Conservation (phyloP, 176 grass and related monocot species). For the Otatea glauca region DNA sequence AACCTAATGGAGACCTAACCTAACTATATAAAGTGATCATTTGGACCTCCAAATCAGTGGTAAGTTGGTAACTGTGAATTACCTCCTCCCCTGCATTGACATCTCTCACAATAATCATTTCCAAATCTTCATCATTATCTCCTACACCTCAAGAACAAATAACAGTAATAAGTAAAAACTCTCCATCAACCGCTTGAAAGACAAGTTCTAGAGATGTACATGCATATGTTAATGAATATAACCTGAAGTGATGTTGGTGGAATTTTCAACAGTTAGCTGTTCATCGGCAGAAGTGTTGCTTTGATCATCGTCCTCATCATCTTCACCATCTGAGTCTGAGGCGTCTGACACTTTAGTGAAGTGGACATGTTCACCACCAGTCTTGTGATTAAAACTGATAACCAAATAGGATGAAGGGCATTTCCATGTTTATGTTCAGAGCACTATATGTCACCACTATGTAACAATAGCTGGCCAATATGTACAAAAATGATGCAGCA, state of each 20-base stretch:
- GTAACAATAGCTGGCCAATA: not conserved
- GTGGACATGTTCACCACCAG: slow-evolving; percentile 85
- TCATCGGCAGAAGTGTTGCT: slow-evolving; percentile 53
- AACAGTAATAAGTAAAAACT: slow-evolving; percentile 22
- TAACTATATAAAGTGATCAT: not conserved
- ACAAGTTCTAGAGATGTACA: slow-evolving; percentile 1
- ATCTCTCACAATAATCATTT: slow-evolving; percentile 85
- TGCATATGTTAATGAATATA: slow-evolving; percentile 12
- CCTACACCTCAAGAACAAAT: slow-evolving; percentile 43
- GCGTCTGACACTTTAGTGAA: slow-evolving; percentile 52
- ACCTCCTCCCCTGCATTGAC: slow-evolving; percentile 80
- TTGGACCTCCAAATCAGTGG: slow-evolving; percentile 20
- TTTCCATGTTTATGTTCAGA: slow-evolving; percentile 10
- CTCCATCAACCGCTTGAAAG: not conserved
- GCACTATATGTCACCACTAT: not conserved
- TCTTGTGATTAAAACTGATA: slow-evolving; percentile 95
- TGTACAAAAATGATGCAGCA: not conserved
- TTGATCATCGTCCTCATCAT: slow-evolving; percentile 33
- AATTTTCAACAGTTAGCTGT: slow-evolving; percentile 49
- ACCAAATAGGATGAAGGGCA: not conserved
- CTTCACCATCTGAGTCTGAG: slow-evolving; percentile 58
- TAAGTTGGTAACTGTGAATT: slow-evolving; percentile 45
- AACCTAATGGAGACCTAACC: slow-evolving; percentile 4
- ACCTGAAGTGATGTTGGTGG: slow-evolving; percentile 61
- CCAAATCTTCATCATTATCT: slow-evolving; percentile 55